These are phyloP conservation scores for Phaeoacremonium minimum DNA, from an alignment of 2,329 filamentous ascomycete species.

Conservation along the genomic window DNA sequence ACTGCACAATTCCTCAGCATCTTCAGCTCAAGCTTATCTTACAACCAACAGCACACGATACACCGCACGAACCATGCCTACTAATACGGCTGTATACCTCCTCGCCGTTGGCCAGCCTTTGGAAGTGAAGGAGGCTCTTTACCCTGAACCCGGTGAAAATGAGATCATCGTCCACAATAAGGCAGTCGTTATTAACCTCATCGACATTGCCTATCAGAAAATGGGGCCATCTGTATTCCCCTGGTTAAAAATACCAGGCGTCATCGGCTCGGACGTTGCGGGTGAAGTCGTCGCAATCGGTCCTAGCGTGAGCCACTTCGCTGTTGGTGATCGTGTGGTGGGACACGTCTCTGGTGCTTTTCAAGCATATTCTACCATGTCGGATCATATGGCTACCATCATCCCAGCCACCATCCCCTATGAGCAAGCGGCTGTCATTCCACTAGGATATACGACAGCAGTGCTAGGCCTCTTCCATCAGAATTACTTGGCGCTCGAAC, in stretches of 20 bases:
- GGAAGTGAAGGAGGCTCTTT: conserved; percentile 2
- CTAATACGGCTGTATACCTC: conserved; percentile 7
- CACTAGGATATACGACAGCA: conserved; percentile 21
- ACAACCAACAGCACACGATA: too few species aligned
- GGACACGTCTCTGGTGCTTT: conserved; percentile 17
- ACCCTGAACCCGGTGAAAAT: conserved; percentile 2
- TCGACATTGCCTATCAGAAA: conserved; percentile 23
- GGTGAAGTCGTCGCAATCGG: conserved; percentile 27
- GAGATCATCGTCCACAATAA: conserved; percentile 21
- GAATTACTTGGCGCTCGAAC: conserved; percentile 4
- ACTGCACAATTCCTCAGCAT: too few species aligned
- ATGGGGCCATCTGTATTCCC: conserved; percentile 17
- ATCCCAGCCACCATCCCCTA: conserved; percentile 17
- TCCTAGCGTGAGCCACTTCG: conserved; percentile 18
- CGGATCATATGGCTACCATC: conserved; percentile 10
- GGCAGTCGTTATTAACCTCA: conserved; percentile 26
- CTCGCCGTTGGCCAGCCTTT: conserved; percentile 5
- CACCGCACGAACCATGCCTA: conserved; percentile 6
- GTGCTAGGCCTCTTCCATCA: conserved; percentile 8
- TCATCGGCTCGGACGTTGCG: conserved; percentile 27
- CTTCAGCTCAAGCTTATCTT: too few species aligned
- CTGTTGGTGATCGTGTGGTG: conserved; percentile 27
- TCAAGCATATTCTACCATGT: conserved; percentile 17
- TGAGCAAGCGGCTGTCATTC: conserved; percentile 18
- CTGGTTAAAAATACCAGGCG: conserved; percentile 23